These are phyloP conservation scores for Lodderomyces margitis DNA, from an alignment of 1,139 yeast species.

Conservation along the genomic window DNA sequence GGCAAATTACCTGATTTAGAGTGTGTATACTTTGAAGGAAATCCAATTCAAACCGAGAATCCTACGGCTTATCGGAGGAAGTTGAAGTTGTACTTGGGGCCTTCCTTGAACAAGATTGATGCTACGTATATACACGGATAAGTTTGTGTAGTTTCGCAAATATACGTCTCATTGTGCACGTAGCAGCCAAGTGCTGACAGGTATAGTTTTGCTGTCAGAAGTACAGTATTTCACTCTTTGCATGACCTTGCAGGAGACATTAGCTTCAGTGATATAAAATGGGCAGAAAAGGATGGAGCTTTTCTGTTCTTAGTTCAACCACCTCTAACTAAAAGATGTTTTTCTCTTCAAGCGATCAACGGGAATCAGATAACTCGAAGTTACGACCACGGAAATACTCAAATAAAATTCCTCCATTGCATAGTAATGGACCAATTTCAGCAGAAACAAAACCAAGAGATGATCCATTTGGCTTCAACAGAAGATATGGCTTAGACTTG, in stretches of 20 bases:
- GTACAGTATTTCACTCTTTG: slow-evolving; percentile 1
- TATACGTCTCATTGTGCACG: slow-evolving; percentile 4
- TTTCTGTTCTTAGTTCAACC: too few species aligned
- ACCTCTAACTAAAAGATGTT: too few species aligned
- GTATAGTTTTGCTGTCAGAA: neutral
- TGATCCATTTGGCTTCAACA: too few species aligned
- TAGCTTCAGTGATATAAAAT: too few species aligned
- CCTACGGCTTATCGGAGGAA: slow-evolving; percentile 85
- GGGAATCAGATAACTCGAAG: slow-evolving; percentile 16
- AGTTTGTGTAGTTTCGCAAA: too few species aligned
- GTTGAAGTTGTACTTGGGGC: slow-evolving; percentile 67
- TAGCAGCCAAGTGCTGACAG: too few species aligned
- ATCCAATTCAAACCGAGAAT: slow-evolving; percentile 74
- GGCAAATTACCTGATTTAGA: slow-evolving; percentile 65
- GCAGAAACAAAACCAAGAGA: neutral
- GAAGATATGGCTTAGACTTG: neutral
- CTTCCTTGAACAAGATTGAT: slow-evolving; percentile 81
- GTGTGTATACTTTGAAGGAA: slow-evolving; percentile 94
- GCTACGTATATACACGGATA: slow-evolving; percentile 64
- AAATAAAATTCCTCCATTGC: slow-evolving; percentile 11
- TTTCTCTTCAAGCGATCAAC: slow-evolving; percentile 9
- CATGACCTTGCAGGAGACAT: neutral
- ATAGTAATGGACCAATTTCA: too few species aligned
- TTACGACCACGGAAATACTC: slow-evolving; percentile 15
- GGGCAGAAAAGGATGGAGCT: neutral